Percentiles rank a stretch among this genome's conserved stretches.
Conservation (phyloP, 2,329 filamentous ascomycete species). For the Scorias spongiosa region DNA sequence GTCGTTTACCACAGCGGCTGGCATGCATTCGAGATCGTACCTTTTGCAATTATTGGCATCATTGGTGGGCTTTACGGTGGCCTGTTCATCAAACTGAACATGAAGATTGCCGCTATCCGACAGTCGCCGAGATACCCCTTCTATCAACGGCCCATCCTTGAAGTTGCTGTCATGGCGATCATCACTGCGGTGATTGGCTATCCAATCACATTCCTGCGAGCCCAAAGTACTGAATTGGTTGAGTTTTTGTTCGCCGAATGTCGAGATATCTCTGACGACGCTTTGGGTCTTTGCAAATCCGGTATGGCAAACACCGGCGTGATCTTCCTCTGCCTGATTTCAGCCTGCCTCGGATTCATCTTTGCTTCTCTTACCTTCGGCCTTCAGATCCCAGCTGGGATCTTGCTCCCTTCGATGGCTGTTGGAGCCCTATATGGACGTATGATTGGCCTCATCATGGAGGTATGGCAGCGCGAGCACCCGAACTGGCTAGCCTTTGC, state of each 20-base stretch:
- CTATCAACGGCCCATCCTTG: conserved; percentile 53
- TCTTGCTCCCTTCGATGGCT: conserved; percentile 90
- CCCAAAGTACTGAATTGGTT: conserved; percentile 80
- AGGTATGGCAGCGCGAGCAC: conserved; percentile 70
- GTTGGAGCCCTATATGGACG: conserved; percentile 85
- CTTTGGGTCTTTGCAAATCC: conserved; percentile 78
- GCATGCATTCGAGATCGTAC: conserved; percentile 87
- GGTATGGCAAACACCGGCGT: conserved; percentile 70
- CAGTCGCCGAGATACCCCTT: conserved; percentile 48
- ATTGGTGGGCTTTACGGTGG: conserved; percentile 88
- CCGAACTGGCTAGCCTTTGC: conserved; percentile 63
- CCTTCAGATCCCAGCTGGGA: conserved; percentile 83
- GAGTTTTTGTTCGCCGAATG: conserved; percentile 89
- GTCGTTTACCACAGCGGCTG: conserved; percentile 83
- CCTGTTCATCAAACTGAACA: conserved; percentile 88
- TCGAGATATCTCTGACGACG: conserved; percentile 64
- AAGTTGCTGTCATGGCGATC: conserved; percentile 66
- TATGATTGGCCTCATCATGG: conserved; percentile 74
- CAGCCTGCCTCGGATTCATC: conserved; percentile 68
- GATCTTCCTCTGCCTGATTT: conserved; percentile 68
- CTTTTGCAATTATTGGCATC: conserved; percentile 73
- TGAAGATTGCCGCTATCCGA: conserved; percentile 70
- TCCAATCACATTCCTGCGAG: conserved; percentile 90
- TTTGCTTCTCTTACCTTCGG: conserved; percentile 84
- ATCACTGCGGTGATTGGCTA: conserved; percentile 84